Conservation (phyloP, 2,329 filamentous ascomycete genomes). For the Fusarium sp. region DNA sequence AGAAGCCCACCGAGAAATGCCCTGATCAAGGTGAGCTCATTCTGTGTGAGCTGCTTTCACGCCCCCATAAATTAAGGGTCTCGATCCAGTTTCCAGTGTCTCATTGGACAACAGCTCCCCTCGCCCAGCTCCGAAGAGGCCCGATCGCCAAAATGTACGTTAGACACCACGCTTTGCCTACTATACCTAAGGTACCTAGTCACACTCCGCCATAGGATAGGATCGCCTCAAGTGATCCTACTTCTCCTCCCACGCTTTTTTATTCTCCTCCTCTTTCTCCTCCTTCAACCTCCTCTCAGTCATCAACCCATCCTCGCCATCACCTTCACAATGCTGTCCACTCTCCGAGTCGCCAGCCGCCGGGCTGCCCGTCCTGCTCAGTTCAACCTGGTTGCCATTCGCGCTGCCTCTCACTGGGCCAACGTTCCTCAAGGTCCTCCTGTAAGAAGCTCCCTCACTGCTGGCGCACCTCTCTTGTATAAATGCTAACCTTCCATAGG, state of each 20-base stretch:
- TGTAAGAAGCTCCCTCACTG: conserved; percentile 64
- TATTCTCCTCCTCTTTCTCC: conserved; percentile 18
- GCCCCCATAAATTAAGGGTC: conserved; percentile 32
- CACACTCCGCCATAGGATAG: conserved; percentile 39
- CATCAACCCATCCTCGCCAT: conserved; percentile 16
- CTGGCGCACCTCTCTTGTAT: conserved; percentile 22
- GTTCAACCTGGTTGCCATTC: conserved; percentile 51
- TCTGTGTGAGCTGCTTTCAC: conserved; percentile 14
- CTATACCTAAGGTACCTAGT: conserved; percentile 3
- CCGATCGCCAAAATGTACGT: conserved; percentile 32
- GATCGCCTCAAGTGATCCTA: conserved; percentile 36
- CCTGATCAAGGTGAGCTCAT: conserved; percentile 33
- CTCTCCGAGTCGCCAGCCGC: conserved; percentile 63
- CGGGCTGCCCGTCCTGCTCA: conserved; percentile 55
- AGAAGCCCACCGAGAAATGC: conserved; percentile 25
- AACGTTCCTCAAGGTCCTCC: conserved; percentile 94
- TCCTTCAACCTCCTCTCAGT: conserved; percentile 22
- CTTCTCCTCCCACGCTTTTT: conserved; percentile 18
- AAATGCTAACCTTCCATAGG: conserved; percentile 43
- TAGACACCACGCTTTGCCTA: conserved; percentile 34
- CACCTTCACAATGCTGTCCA: conserved; percentile 62
- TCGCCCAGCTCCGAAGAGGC: conserved; percentile 38
- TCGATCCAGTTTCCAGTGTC: conserved; percentile 10
- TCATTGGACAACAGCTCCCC: conserved; percentile 32
- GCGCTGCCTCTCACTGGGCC: conserved; percentile 83